These are phyloP conservation scores for Adansonia grandidieri DNA, from an alignment of 441 rosid genomes.

Conservation along the genomic window DNA sequence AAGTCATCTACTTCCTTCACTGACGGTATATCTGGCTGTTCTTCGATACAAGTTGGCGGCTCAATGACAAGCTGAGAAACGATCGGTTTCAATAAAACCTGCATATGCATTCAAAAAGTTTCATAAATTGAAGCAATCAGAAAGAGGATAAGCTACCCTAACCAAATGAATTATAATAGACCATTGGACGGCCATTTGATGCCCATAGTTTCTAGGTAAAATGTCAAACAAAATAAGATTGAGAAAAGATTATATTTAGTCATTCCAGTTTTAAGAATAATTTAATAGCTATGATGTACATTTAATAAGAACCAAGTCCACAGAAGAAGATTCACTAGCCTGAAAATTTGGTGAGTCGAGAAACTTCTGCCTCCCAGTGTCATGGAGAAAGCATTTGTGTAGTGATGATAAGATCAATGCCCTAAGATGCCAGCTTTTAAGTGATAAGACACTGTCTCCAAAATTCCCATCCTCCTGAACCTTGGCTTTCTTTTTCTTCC, in stretches of 20 bases:
- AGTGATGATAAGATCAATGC: conserved; percentile 75
- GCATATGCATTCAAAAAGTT: conserved; percentile 27
- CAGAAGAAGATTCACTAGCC: conserved; percentile 41
- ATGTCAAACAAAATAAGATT: conserved; percentile 5
- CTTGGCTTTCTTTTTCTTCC: conserved; percentile 84
- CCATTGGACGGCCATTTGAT: not conserved
- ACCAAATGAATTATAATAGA: not conserved
- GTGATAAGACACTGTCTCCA: conserved; percentile 33
- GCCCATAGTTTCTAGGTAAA: not conserved
- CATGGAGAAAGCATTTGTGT: conserved; percentile 84
- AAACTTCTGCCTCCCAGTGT: conserved; percentile 76
- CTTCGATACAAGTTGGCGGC: conserved; percentile 64
- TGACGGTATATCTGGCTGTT: conserved; percentile 62
- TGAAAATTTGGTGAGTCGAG: conserved; percentile 86
- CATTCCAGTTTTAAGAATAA: not conserved
- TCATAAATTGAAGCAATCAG: conserved; percentile 5
- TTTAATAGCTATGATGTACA: not conserved
- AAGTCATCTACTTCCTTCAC: conserved; percentile 75
- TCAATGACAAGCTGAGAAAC: conserved; percentile 76
- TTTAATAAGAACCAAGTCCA: conserved; percentile 11
- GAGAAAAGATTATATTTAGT: no score
- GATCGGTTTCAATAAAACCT: conserved; percentile 87
- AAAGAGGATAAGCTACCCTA: not conserved
- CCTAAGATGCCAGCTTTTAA: conserved; percentile 83
- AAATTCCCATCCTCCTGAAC: conserved; percentile 51